phyloP scores from a whole-genome alignment of 164 flowering plant genomes.

The Echeveria elegans region DNA sequence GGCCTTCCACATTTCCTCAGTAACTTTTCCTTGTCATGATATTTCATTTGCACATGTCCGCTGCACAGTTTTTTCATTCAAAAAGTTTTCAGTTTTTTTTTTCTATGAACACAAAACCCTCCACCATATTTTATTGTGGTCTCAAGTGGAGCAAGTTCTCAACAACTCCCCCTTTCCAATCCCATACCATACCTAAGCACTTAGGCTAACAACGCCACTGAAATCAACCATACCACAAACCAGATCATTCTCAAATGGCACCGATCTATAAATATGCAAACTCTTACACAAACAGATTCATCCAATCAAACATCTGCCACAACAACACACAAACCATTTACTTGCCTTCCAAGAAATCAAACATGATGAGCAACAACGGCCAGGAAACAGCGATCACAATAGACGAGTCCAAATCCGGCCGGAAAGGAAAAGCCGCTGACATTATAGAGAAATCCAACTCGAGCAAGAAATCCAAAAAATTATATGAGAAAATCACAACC shows the following conservation, averaged over 20 bases:
- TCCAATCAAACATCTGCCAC: neutral
- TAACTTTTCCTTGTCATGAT: no score
- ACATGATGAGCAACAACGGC: neutral
- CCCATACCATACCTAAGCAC: neutral
- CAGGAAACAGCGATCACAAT: neutral
- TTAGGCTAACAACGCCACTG: neutral
- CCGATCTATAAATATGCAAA: neutral
- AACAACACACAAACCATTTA: neutral
- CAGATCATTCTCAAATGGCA: neutral
- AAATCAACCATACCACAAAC: neutral
- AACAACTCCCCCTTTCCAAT: neutral
- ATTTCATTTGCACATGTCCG: no score
- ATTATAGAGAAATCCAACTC: neutral
- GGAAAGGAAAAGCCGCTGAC: neutral
- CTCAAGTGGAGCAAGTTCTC: slow-evolving; percentile 1
- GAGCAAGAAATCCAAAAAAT: neutral
- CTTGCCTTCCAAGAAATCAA: neutral
- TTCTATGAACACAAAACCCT: no score
- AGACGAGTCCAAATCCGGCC: neutral
- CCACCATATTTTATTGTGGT: neutral
- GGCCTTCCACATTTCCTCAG: no score
- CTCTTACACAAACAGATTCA: neutral
- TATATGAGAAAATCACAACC: neutral
- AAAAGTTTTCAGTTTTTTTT: no score
- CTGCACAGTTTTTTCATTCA: no score